Evolutionary conservation across 1,139 yeast species (phyloP).

Genomic region (Protomyces inundatus): DNA sequence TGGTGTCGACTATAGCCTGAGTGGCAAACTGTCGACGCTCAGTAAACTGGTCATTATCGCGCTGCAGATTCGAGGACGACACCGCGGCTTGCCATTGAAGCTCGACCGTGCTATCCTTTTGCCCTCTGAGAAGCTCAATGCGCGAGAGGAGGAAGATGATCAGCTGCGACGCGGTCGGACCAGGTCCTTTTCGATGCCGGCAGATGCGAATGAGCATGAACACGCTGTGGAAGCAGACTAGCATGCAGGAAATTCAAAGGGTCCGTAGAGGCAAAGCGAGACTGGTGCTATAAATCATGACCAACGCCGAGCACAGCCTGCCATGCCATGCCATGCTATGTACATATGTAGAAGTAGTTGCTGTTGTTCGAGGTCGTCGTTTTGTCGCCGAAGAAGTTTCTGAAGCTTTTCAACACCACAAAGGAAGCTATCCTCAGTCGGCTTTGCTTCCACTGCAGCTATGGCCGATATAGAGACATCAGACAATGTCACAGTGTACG

Average conservation of each 20-base stretch:
- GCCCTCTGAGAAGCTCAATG: slow-evolving; percentile 61
- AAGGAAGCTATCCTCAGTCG: too few species aligned
- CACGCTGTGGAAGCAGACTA: too few species aligned
- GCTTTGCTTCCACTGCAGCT: too few species aligned
- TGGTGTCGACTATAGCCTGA: slow-evolving; percentile 57
- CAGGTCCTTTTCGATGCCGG: not conserved
- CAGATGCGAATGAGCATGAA: not conserved
- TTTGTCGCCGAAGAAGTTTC: too few species aligned
- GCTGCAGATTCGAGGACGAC: slow-evolving; percentile 90
- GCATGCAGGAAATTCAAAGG: too few species aligned
- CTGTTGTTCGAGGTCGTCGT: too few species aligned
- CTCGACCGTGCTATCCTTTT: slow-evolving; percentile 91
- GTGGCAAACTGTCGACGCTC: slow-evolving; percentile 62
- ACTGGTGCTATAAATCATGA: too few species aligned
- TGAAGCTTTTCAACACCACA: too few species aligned
- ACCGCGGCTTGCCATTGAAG: slow-evolving; percentile 91
- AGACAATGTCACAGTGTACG: not conserved
- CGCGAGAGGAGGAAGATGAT: not conserved
- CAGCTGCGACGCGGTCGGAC: not conserved
- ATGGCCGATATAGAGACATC: not conserved
- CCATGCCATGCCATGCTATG: too few species aligned
- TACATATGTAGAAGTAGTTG: too few species aligned
- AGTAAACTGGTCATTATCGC: slow-evolving; percentile 83
- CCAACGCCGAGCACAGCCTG: too few species aligned
- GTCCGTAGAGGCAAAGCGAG: too few species aligned